Conservation (phyloP, 129 eudicot species). For the Tagetes patula region DNA sequence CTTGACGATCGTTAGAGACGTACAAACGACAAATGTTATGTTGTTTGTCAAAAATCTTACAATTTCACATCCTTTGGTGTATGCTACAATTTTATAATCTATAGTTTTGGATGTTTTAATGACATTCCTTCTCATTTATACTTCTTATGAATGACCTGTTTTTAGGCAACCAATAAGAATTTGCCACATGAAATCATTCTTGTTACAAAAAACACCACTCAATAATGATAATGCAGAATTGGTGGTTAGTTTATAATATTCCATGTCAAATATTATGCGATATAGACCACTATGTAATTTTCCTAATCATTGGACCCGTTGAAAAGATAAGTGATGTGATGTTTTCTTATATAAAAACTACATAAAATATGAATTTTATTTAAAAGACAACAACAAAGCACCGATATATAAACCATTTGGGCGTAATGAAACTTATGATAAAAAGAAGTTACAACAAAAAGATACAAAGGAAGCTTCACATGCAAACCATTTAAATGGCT, state of each 20-base stretch:
- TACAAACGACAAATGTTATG: too few relatives aligned
- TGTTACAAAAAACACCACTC: not conserved
- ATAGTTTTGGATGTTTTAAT: not conserved
- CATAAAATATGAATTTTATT: too few relatives aligned
- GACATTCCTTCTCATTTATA: too few relatives aligned
- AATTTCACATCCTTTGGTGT: not conserved
- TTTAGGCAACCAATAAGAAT: not conserved
- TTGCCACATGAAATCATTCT: not conserved
- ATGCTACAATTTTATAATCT: not conserved
- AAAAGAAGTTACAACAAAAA: too few relatives aligned
- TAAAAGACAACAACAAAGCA: not conserved
- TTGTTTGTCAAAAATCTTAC: not conserved
- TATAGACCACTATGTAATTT: not conserved
- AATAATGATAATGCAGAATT: not conserved
- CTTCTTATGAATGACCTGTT: not conserved
- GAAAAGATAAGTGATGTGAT: not conserved
- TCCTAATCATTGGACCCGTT: not conserved
- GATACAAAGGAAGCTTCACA: too few relatives aligned
- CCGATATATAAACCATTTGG: not conserved
- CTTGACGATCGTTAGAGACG: not conserved
- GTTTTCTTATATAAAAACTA: not conserved
- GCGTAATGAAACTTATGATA: not conserved
- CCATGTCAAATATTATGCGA: constrained; percentile 2
- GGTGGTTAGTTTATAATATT: not conserved
- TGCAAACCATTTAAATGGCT: too few relatives aligned